These are phyloP conservation scores for Diplogelasinospora grovesii DNA, from an alignment of 495 filamentous ascomycete species.

Conservation along the genomic window DNA sequence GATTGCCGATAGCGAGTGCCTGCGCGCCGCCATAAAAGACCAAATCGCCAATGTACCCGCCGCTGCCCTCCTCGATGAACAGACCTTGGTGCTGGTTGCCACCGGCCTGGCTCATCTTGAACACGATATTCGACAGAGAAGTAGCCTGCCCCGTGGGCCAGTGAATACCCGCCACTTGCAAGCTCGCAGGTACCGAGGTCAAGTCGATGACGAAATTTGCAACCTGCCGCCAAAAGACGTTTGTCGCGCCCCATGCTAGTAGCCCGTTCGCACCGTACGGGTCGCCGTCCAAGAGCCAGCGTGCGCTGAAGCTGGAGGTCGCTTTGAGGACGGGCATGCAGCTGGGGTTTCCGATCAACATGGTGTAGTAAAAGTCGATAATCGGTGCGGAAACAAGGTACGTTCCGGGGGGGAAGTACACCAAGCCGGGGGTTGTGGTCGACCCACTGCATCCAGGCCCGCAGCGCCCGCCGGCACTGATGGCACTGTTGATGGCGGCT, in stretches of 20 bases:
- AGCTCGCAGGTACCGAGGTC: constrained; percentile 47
- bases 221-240: constrained; percentile 71
- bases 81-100: constrained; percentile 65
- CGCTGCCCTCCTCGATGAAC: constrained; percentile 70
- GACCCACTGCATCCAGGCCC: constrained; percentile 66
- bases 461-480: constrained; percentile 67
- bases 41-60: constrained; percentile 68
- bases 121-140: constrained; percentile 66
- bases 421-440: constrained; percentile 63
- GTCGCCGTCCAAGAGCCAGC: constrained; percentile 59
- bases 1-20: constrained; percentile 62
- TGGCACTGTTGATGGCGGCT: constrained; percentile 73
- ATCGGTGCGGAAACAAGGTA: constrained; percentile 63
- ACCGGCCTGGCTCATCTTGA: constrained; percentile 51
- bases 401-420: constrained; percentile 74
- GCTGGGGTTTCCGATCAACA: constrained; percentile 65
- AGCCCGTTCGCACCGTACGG: constrained; percentile 24
- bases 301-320: constrained; percentile 47
- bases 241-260: constrained; percentile 47
- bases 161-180: constrained; percentile 61
- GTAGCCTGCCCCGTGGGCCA: constrained; percentile 74
- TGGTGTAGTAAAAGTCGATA: constrained; percentile 58
- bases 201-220: constrained; percentile 68
- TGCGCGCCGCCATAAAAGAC: constrained; percentile 61
- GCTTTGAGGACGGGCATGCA: constrained; percentile 59